Percentiles rank a stretch among this genome's conserved stretches.
Evolutionary conservation across 139 green algal genomes (phyloP).

Genomic region (Tetraselmis striata): DNA sequence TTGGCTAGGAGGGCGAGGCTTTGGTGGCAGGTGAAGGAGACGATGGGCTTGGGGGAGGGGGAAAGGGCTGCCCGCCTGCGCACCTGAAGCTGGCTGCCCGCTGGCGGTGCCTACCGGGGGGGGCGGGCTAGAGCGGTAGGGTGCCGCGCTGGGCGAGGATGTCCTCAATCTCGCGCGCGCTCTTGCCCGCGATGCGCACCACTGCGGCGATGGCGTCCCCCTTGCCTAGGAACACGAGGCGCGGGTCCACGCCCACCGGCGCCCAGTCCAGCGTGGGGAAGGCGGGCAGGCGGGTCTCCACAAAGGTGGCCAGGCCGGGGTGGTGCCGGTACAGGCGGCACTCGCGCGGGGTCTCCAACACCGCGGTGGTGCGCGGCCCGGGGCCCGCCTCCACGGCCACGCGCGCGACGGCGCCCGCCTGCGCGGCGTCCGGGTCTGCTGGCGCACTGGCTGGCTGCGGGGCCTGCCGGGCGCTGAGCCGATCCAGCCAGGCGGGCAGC

Average conservation of each 20-base stretch:
- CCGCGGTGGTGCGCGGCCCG: not conserved
- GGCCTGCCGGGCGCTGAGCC: no score
- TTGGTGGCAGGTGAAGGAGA: no score
- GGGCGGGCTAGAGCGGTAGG: not conserved
- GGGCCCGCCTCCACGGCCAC: not conserved
- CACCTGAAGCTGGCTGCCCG: no score
- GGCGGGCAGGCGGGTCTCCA: not conserved
- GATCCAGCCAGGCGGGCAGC: not conserved
- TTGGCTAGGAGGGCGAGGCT: no score
- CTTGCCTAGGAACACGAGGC: not conserved
- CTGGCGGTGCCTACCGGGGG: no score
- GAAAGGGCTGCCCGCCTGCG: no score
- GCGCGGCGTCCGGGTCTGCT: not conserved
- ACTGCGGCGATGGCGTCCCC: not conserved
- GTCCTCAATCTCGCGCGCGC: not conserved
- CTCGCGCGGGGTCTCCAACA: not conserved
- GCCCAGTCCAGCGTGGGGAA: not conserved
- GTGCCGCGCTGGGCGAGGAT: not conserved
- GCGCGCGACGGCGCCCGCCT: not conserved
- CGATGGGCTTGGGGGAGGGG: no score
- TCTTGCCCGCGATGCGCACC: not conserved
- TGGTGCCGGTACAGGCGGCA: not conserved
- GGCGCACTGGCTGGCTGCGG: no score
- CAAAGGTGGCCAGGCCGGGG: not conserved
- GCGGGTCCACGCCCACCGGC: not conserved